phyloP scores from a whole-genome alignment of 371 early-diverging fungal species.

The Smittium culicis region DNA sequence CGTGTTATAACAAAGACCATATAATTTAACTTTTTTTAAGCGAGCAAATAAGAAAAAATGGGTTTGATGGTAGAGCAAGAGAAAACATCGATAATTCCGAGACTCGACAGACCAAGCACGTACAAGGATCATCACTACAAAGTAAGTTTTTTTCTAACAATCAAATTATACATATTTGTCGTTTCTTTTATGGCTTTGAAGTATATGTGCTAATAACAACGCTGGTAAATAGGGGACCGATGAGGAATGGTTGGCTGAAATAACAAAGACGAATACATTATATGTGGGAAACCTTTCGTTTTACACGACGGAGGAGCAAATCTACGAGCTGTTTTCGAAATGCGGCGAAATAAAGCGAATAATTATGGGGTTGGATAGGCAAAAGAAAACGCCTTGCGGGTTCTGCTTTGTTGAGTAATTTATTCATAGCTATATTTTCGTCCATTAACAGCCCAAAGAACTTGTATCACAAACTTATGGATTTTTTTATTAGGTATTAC shows the following conservation, averaged over 20 bases:
- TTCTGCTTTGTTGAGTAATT: slow-evolving; percentile 97
- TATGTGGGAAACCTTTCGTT: slow-evolving; percentile 97
- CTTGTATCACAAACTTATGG: too few species aligned
- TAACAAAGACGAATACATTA: slow-evolving; percentile 63
- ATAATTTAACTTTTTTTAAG: too few species aligned
- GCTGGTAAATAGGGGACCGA: slow-evolving; percentile 42
- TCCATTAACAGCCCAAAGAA: too few species aligned
- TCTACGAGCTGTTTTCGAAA: slow-evolving; percentile 90
- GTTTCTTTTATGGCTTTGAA: too few species aligned
- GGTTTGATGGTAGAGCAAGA: slow-evolving; percentile 8
- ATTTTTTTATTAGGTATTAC: slow-evolving; percentile 53
- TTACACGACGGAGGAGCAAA: slow-evolving; percentile 97
- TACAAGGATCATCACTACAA: slow-evolving; percentile 76
- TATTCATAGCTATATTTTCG: too few species aligned
- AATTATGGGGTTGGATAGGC: slow-evolving; percentile 94
- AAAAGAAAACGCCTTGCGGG: slow-evolving; percentile 92
- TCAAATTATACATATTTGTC: neutral
- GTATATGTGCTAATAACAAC: neutral
- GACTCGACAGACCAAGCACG: slow-evolving; percentile 67
- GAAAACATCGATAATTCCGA: slow-evolving; percentile 46
- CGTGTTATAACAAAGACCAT: too few species aligned
- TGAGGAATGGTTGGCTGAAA: slow-evolving; percentile 49
- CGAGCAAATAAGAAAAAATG: neutral
- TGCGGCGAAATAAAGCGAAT: slow-evolving; percentile 94
- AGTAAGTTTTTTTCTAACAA: slow-evolving; percentile 25